Conservation (phyloP, 169 alveolate genomes). For the Toxoplasma gondii region DNA sequence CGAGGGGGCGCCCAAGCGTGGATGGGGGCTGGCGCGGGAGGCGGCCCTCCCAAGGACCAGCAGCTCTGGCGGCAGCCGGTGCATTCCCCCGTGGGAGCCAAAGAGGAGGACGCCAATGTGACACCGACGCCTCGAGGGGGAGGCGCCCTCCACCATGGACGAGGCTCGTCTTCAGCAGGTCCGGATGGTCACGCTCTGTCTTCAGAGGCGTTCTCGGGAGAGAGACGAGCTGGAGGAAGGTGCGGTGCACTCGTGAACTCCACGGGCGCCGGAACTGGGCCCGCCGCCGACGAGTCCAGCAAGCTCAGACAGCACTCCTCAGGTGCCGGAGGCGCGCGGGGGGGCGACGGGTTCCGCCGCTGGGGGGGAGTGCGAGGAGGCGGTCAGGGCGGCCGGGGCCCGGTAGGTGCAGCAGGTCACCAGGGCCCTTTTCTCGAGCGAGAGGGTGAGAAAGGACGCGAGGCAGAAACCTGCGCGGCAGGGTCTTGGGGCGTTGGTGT, state of each 20-base stretch:
- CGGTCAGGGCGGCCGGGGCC: neutral
- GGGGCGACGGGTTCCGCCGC: neutral
- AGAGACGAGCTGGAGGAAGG: neutral
- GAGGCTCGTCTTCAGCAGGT: neutral
- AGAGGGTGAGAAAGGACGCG: neutral
- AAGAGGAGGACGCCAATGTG: neutral
- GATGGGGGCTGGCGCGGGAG: conserved; percentile 15
- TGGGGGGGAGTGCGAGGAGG: neutral
- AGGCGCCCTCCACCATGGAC: neutral
- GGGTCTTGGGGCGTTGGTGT: neutral
- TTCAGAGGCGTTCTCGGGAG: neutral
- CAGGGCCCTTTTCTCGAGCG: neutral
- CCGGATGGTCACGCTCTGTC: neutral
- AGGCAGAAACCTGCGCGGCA: neutral
- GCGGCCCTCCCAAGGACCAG: conserved; percentile 8
- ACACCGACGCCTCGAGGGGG: neutral
- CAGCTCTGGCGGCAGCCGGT: conserved; percentile 4
- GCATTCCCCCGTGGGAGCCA: neutral
- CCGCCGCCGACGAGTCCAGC: neutral
- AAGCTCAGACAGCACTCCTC: too few relatives aligned
- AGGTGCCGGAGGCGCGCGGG: neutral
- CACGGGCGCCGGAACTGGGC: neutral
- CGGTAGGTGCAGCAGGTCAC: neutral
- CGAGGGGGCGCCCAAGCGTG: neutral
- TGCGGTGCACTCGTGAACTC: neutral